phyloP scores from a whole-genome alignment of 1,139 yeast genomes.

The Sugiyamaella paludigena region DNA sequence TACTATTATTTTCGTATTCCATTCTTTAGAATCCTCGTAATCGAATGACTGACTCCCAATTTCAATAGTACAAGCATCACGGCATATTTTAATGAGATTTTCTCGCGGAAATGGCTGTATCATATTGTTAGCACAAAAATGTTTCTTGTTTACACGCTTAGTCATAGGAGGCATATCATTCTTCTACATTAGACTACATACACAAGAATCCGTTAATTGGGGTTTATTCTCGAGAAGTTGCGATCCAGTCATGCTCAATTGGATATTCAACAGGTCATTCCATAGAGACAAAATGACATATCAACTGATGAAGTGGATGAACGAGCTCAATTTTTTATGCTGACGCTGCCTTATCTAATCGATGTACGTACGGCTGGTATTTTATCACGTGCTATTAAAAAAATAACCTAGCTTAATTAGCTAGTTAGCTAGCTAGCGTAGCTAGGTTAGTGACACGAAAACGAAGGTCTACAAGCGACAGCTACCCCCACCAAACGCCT shows the following conservation, averaged over 20 bases:
- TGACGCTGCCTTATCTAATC: too few relatives aligned
- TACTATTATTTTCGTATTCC: constrained; percentile 25
- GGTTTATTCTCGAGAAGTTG: constrained; percentile 5
- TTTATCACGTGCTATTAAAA: too few relatives aligned
- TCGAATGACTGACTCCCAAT: constrained; percentile 18
- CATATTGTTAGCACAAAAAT: not conserved
- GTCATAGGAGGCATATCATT: too few relatives aligned
- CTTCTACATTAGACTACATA: constrained; percentile 16
- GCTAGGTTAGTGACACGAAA: too few relatives aligned
- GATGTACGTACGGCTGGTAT: too few relatives aligned
- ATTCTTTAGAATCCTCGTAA: constrained; percentile 19
- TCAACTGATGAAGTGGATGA: too few relatives aligned
- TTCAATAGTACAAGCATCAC: constrained; percentile 1
- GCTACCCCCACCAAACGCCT: too few relatives aligned
- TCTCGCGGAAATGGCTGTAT: constrained; percentile 23
- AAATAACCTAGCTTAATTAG: too few relatives aligned
- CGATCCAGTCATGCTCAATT: not conserved
- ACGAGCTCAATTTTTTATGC: too few relatives aligned
- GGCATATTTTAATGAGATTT: constrained; percentile 17
- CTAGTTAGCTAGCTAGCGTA: too few relatives aligned
- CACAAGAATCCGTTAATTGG: constrained; percentile 19
- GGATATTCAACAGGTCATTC: not conserved
- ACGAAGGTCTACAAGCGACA: too few relatives aligned
- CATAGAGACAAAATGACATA: not conserved
- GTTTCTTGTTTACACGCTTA: too few relatives aligned